Percentiles rank a stretch among this genome's conserved stretches.
Evolutionary conservation across 805 yeast species (phyloP).

Genomic region (Wickerhamiella siamensis): DNA sequence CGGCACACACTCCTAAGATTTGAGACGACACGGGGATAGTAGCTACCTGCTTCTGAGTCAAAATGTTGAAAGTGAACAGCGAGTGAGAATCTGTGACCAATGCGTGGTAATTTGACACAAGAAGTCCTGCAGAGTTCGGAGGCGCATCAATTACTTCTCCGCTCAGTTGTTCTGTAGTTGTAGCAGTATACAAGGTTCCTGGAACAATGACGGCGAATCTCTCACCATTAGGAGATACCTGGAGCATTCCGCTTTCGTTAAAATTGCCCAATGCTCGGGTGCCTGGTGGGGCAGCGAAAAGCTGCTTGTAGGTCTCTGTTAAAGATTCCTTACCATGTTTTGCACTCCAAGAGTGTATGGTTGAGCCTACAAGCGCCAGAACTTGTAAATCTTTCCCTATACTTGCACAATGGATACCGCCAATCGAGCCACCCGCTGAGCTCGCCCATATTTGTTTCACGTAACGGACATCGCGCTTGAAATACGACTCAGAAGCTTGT

Average conservation of each 20-base stretch:
- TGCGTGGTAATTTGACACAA: background rate
- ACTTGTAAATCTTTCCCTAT: background rate
- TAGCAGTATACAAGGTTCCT: background rate
- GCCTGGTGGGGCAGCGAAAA: background rate
- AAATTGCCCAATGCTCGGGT: background rate
- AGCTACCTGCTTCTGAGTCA: background rate
- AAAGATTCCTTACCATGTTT: background rate
- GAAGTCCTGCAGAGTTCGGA: background rate
- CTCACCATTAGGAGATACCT: background rate
- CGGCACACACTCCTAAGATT: slow-evolving; percentile 33
- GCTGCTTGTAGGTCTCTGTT: background rate
- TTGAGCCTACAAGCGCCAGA: background rate
- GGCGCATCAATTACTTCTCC: background rate
- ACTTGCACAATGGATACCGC: background rate
- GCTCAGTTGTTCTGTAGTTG: background rate
- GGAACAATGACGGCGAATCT: background rate
- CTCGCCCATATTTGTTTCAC: slow-evolving; percentile 31
- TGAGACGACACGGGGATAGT: background rate
- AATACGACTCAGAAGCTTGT: slow-evolving; percentile 29
- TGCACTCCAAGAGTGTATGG: background rate
- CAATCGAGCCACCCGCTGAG: slow-evolving; percentile 18
- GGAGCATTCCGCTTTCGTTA: background rate
- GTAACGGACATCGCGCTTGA: slow-evolving; percentile 29
- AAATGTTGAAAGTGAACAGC: background rate
- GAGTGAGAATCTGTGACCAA: background rate